Percentiles rank a stretch among this genome's conserved stretches.
Evolutionary conservation across 345 rosid genomes (phyloP).

Genomic region (Gossypium australe): DNA sequence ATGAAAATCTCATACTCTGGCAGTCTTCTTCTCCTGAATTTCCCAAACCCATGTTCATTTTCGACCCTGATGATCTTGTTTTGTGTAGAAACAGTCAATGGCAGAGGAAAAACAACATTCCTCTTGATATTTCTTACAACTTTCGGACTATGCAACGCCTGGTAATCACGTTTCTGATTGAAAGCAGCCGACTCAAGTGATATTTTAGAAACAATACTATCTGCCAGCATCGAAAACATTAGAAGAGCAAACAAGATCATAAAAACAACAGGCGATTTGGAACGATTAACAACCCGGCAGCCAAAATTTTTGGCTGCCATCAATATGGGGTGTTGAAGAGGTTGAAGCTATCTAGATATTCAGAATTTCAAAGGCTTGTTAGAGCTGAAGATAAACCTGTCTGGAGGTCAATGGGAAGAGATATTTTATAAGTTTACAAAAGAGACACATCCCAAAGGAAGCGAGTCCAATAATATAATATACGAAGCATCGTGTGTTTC

Average conservation of each 20-base stretch:
- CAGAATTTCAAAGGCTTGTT: no score
- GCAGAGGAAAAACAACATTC: not conserved
- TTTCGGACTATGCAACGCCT: not conserved
- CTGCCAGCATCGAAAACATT: slow-evolving; percentile 33
- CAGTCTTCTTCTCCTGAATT: slow-evolving; percentile 42
- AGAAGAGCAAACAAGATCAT: slow-evolving; percentile 26
- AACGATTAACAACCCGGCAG: slow-evolving; percentile 15
- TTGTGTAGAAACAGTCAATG: not conserved
- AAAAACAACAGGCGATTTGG: slow-evolving; percentile 20
- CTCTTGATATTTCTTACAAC: not conserved
- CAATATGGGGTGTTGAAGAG: no score
- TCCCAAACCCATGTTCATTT: not conserved
- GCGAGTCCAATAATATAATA: not conserved
- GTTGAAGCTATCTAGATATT: no score
- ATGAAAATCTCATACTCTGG: slow-evolving; percentile 39
- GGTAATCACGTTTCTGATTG: not conserved
- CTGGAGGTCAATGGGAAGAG: no score
- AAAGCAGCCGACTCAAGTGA: slow-evolving; percentile 9
- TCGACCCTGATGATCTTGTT: not conserved
- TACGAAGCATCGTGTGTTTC: not conserved
- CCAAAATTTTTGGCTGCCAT: not conserved
- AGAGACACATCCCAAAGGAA: slow-evolving; percentile 5
- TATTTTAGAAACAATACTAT: slow-evolving; percentile 21
- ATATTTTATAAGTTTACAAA: not conserved
- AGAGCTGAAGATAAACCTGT: no score